A percentile compares a stretch with the other conserved stretches of the same genome.
phyloP scores from a whole-genome alignment of 495 filamentous ascomycete species.

The Venustampulla echinocandica region DNA sequence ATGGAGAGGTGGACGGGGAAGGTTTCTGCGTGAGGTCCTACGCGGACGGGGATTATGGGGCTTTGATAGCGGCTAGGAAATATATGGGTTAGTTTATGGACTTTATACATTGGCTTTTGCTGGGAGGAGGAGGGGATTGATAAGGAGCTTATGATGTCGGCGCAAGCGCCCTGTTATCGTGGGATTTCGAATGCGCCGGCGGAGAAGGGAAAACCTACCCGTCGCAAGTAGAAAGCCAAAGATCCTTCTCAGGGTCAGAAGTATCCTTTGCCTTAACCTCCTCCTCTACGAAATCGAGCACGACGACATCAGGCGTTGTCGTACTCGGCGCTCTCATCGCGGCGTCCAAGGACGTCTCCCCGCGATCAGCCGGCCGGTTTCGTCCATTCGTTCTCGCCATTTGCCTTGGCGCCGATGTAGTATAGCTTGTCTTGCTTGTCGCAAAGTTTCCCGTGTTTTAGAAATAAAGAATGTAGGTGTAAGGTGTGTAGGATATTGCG shows the following conservation, averaged over 20 bases:
- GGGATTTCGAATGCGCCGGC: not conserved
- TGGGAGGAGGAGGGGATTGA: no score
- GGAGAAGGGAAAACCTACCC: slow-evolving; percentile 28
- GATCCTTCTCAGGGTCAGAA: slow-evolving; percentile 34
- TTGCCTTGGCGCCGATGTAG: no score
- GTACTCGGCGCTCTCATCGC: slow-evolving; percentile 34
- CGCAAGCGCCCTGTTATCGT: no score
- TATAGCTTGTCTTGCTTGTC: no score
- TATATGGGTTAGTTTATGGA: not conserved
- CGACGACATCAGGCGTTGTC: slow-evolving; percentile 29
- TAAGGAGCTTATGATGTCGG: no score
- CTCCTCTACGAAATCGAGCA: slow-evolving; percentile 19
- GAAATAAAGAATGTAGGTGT: not conserved
- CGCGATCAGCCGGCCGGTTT: slow-evolving; percentile 5
- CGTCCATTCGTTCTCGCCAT: slow-evolving; percentile 13
- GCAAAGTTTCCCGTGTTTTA: not conserved
- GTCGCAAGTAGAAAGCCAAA: slow-evolving; percentile 36
- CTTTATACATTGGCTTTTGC: no score
- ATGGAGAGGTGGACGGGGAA: slow-evolving; percentile 38
- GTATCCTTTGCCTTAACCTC: slow-evolving; percentile 9
- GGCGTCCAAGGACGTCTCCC: slow-evolving; percentile 29
- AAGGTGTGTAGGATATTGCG: not conserved
- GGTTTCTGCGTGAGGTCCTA: slow-evolving; percentile 31
- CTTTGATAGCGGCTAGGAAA: slow-evolving; percentile 30
- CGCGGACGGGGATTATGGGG: slow-evolving; percentile 33